These are phyloP conservation scores for Diaporthe australafricana DNA, from an alignment of 2,329 filamentous ascomycete genomes.

Conservation along the genomic window DNA sequence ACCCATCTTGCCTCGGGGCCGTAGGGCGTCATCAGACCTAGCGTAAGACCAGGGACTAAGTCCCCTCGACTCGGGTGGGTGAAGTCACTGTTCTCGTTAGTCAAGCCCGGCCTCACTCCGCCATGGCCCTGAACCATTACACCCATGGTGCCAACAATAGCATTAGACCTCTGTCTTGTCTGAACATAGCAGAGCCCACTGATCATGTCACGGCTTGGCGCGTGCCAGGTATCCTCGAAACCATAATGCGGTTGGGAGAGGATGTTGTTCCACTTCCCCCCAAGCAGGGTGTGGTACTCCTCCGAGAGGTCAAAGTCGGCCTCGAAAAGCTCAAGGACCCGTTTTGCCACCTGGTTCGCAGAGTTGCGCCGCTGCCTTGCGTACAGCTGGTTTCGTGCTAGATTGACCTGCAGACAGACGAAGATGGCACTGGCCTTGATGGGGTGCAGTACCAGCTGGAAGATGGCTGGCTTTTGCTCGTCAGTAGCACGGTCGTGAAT, in stretches of 20 bases:
- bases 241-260: constrained; percentile 62
- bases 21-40: constrained; percentile 38
- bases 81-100: constrained; percentile 66
- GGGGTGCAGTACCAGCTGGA: constrained; percentile 71
- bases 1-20: constrained; percentile 50
- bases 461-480: constrained; percentile 64
- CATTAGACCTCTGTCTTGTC: constrained; percentile 57
- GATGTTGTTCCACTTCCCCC: constrained; percentile 68
- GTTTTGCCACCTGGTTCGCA: constrained; percentile 60
- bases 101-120: constrained; percentile 48
- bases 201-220: constrained; percentile 66
- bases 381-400: constrained; percentile 64
- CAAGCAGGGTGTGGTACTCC: constrained; percentile 61
- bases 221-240: constrained; percentile 68
- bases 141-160: constrained; percentile 66
- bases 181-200: constrained; percentile 65
- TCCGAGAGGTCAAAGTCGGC: constrained; percentile 61
- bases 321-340: constrained; percentile 61
- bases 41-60: constrained; percentile 45
- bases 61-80: constrained; percentile 54
- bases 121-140: constrained; percentile 61
- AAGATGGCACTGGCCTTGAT: constrained; percentile 68
- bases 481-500: constrained; percentile 57
- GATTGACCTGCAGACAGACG: constrained; percentile 58
- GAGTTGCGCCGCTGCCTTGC: constrained; percentile 67